phyloP scores from a whole-genome alignment of 2,329 filamentous ascomycete genomes.

The Penicillium sp. region DNA sequence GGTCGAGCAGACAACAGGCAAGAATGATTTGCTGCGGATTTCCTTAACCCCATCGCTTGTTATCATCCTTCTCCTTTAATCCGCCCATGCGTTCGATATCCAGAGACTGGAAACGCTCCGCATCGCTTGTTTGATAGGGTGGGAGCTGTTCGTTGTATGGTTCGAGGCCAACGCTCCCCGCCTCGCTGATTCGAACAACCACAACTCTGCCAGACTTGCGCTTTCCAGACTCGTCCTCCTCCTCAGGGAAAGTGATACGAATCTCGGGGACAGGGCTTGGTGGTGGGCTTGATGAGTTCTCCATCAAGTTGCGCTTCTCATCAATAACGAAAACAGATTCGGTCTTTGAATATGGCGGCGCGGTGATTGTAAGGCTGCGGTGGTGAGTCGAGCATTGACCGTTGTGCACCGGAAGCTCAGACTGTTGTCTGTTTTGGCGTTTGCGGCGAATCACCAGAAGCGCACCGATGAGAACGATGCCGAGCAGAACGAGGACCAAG shows the following conservation, averaged over 20 bases:
- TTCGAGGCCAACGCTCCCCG: conserved; percentile 82
- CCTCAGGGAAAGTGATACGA: conserved; percentile 96
- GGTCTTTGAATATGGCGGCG: conserved; percentile 59
- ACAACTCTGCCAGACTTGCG: conserved; percentile 85
- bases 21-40: conserved; percentile 5
- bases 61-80: conserved; percentile 80
- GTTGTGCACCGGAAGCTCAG: conserved; percentile 70
- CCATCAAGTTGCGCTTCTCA: conserved; percentile 78
- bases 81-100: conserved; percentile 95
- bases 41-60: conserved; percentile 41
- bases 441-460: conserved; percentile 76
- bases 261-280: conserved; percentile 92
- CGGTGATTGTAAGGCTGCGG: conserved; percentile 63
- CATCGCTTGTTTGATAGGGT: conserved; percentile 83
- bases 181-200: conserved; percentile 88
- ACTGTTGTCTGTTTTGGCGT: conserved; percentile 57
- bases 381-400: conserved; percentile 56
- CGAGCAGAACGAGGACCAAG: conserved; percentile 76
- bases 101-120: conserved; percentile 84
- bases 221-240: conserved; percentile 78
- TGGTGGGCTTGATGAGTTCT: conserved; percentile 75
- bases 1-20: neutral
- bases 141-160: conserved; percentile 81
- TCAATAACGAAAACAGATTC: conserved; percentile 77
- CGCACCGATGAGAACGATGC: conserved; percentile 67